Evolutionary conservation across 768 basidiomycete genomes (phyloP), one percentile per base, ranked within the genome.

Genomic region (Amanita thiersii): DNA sequence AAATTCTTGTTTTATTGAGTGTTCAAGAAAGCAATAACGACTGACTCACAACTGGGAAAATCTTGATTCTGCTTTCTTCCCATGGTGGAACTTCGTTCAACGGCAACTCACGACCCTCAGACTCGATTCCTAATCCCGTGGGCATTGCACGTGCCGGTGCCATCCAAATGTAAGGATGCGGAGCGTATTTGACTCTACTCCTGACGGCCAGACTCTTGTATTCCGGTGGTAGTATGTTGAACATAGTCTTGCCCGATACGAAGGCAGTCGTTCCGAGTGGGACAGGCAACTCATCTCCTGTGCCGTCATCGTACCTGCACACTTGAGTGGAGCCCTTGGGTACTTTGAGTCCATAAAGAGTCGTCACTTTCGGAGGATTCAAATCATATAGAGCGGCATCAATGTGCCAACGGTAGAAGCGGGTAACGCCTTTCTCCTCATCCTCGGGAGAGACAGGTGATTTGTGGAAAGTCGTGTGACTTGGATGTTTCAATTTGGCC

Each of bases 111-210:
- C 77, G 63, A 0, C 81, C 83, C 37, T 93, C 91, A 2, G 64
- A 68, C 58, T 84, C 85, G 51, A 92, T 81, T 1, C 89, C 90
- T 5, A 94, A 64, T 4, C 89, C 90, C 15, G 87, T 90, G 0
- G 86, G 66, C 52, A 78, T 57, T 0, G 86, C 80, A 43, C 69
- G 75, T 1, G 86, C 78, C 12, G 79, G 74, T 0, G 83, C 73
- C 86, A 93, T 92, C 88, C 88, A 91, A 26, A 90, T 81, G 56
- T 89, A 91, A 1, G 89, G 86, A 45, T 90, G 87, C 8, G 89
- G 87, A 3, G 85, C 76, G 55, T 90, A 92, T 53, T 67, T 74
- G 40, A 89, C 87, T 50, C 68, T 76, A 5, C 79, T 60, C 15
- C 90, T 70, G 15, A 92, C 84, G 0, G 87, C 86, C 3, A 93